A percentile compares a stretch with the other conserved stretches of the same genome.
phyloP scores from a whole-genome alignment of 108 stramenopile genomes.

The Fragilaria crotonensis region DNA sequence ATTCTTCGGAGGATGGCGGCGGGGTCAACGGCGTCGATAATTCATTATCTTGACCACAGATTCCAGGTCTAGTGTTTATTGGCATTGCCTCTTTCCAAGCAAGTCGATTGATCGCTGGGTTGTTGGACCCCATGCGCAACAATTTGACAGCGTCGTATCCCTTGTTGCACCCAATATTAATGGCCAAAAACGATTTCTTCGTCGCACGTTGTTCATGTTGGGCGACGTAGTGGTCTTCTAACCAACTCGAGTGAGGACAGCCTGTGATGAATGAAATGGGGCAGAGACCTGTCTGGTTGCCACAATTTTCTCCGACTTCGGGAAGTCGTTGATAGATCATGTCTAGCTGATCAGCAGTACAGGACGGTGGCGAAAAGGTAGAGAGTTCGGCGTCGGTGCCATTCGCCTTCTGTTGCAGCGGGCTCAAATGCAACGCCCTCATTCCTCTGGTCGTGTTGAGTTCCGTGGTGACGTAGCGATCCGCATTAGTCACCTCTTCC shows the following conservation, averaged over 20 bases:
- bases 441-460: no score
- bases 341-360: neutral
- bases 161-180: conserved; percentile 62
- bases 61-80: neutral
- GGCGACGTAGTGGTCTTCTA: conserved; percentile 15
- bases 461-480: no score
- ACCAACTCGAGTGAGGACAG: conserved; percentile 27
- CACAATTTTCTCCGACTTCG: neutral
- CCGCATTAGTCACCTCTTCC: no score
- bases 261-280: conserved; percentile 17
- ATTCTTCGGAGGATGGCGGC: neutral
- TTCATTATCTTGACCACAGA: conserved; percentile 19
- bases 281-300: conserved; percentile 5
- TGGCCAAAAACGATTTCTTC: conserved; percentile 8
- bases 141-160: conserved; percentile 56
- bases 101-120: conserved; percentile 20
- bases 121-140: conserved; percentile 41
- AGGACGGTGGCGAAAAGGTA: neutral
- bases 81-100: conserved; percentile 28
- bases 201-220: neutral
- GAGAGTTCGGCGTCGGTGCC: neutral
- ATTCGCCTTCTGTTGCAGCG: no score
- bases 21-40: conserved; percentile 5
- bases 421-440: no score
- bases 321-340: neutral